Evolutionary conservation across 352 stramenopile genomes (phyloP).

Genomic region (Phytophthora meadii): DNA sequence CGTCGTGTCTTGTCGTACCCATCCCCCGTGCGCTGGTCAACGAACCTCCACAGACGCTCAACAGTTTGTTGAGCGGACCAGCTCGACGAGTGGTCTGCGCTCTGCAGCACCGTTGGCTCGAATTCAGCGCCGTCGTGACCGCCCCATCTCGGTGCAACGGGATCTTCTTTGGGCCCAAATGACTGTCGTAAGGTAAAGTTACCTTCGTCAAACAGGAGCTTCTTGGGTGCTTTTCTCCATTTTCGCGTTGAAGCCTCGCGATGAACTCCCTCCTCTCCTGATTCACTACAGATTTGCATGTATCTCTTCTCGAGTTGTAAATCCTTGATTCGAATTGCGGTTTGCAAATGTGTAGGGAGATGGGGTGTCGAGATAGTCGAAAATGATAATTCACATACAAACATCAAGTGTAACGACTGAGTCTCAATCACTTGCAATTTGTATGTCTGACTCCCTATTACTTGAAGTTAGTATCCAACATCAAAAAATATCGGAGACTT

Average conservation of each 20-base stretch:
- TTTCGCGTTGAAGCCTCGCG: not conserved
- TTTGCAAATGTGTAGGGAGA: not conserved
- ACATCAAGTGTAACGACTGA: conserved; percentile 14
- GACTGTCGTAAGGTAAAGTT: conserved; percentile 13
- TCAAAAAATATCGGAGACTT: conserved; percentile 20
- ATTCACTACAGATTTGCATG: conserved; percentile 14
- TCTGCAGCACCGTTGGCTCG: conserved; percentile 3
- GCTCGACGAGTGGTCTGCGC: conserved; percentile 6
- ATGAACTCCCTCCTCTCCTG: conserved; percentile 12
- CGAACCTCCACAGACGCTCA: conserved; percentile 11
- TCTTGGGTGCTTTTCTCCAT: not conserved
- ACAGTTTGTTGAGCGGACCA: conserved; percentile 16
- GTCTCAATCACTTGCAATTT: conserved; percentile 2
- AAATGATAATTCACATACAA: conserved; percentile 15
- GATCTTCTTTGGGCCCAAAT: conserved; percentile 22
- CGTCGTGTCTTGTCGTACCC: conserved; percentile 11
- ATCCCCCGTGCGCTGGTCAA: conserved; percentile 14
- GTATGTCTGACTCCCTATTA: conserved; percentile 1
- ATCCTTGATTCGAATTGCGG: too few relatives aligned
- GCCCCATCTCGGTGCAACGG: conserved; percentile 14
- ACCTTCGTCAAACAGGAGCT: not conserved
- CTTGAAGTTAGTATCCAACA: not conserved
- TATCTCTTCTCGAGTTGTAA: too few relatives aligned
- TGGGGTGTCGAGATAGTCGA: conserved; percentile 9
- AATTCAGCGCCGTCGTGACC: not conserved